Evolutionary conservation across 2,329 filamentous ascomycete species (phyloP), one percentile per base, ranked within the genome.

Genomic region (Zymoseptoria brevis): DNA sequence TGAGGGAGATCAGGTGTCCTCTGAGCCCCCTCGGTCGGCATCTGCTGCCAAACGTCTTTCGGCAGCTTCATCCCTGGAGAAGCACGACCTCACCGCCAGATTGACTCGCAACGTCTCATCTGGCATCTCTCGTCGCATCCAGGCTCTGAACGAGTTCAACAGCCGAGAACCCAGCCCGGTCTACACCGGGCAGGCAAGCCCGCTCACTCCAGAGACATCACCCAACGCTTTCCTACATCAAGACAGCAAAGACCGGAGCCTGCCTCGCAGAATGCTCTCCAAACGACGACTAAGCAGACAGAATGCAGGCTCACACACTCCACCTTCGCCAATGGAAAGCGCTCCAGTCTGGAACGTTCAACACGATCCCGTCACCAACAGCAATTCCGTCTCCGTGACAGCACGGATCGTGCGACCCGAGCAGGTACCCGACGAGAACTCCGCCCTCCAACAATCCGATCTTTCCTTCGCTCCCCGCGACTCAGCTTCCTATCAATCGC

Each of bases 51-150:
- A 8, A 24, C 16, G 29, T 19, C 52, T 19, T 54, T 51, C 54
- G 58, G 8, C 57, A 57, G 6, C 63, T 19, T 22, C 61, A 16
- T 59, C 64, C 1, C 30, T 53, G 4, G 64, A 66, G 19, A 57
- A 53, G 52, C 48, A 89, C 48, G 62, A 67, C 51, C 21, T 60
- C 13, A 24, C 57, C 16, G 21, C 54, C 8, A 53, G 60, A 22
- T 62, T 60, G 6, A 95, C 92, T 72, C 81, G 87, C 64, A 94
- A 89, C 68, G 83, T 97, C 22, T 92, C 90, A 7, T 91, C 89
- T 8, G 91, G 90, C 66, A 96, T 99, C 61, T 95, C 93, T 2
- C 90, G 93, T 72, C 87, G 94, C 50, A 97, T 97, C 73, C 95
- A 96, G 74, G 91, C 92, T 6, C 79, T 99, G 56, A 89, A 96